These are phyloP conservation scores for Fusarium redolens DNA, from an alignment of 2,329 filamentous ascomycete species.

Conservation along the genomic window DNA sequence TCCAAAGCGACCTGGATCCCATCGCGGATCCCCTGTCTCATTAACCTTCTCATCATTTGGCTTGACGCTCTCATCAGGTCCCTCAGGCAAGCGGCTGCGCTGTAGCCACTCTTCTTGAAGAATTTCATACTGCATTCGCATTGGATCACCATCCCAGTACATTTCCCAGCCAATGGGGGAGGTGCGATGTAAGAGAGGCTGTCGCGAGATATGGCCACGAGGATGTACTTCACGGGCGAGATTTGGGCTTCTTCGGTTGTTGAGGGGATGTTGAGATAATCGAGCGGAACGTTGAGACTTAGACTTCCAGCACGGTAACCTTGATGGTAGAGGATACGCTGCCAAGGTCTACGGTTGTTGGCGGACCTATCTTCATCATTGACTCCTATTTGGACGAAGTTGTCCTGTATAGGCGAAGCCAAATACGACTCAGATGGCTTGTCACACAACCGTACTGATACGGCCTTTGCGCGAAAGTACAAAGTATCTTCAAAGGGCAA, in stretches of 20 bases:
- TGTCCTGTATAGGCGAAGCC: neutral
- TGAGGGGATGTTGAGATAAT: neutral
- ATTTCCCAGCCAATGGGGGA: constrained; percentile 2
- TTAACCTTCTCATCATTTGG: neutral
- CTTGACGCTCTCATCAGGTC: neutral
- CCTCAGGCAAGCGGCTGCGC: fast-evolving
- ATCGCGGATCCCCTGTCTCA: constrained; percentile 15
- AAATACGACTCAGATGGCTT: neutral
- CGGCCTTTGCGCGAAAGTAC: neutral
- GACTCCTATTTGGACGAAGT: constrained; percentile 16
- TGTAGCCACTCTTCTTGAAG: constrained; percentile 5
- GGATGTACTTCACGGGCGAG: neutral
- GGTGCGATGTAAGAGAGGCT: constrained; percentile 5
- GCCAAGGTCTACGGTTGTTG: constrained; percentile 9
- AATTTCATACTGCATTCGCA: constrained; percentile 2
- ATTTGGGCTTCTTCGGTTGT: fast-evolving
- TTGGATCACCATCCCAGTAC: constrained; percentile 13
- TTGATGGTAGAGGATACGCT: constrained; percentile 23
- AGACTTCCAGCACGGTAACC: constrained; percentile 12
- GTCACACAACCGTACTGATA: neutral
- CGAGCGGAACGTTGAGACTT: constrained; percentile 1
- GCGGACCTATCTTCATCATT: constrained; percentile 17
- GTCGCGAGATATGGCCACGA: constrained; percentile 14
- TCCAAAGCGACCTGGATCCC: constrained; percentile 16
- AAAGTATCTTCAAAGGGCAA: neutral